Conservation (phyloP, 345 rosid genomes). For the Acer campestre region DNA sequence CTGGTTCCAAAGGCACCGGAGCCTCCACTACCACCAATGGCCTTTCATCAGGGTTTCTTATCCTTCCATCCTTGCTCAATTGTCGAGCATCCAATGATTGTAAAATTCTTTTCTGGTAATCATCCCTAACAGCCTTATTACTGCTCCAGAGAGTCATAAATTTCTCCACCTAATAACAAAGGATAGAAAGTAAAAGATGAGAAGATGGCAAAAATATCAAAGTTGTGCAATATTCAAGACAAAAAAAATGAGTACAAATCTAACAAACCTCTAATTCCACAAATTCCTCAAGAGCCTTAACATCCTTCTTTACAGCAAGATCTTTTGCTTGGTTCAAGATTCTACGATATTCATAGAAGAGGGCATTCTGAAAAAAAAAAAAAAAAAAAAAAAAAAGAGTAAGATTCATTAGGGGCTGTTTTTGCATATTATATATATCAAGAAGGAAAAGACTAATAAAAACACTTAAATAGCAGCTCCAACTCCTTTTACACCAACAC, state of each 20-base stretch:
- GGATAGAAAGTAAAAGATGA: conserved; percentile 21
- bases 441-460: not conserved
- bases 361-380: conserved; percentile 51
- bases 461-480: not conserved
- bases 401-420: not conserved
- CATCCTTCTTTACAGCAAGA: conserved; percentile 61
- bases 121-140: conserved; percentile 76
- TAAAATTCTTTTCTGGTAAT: conserved; percentile 72
- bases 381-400: conserved; percentile 20
- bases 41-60: conserved; percentile 61
- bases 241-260: conserved; percentile 3
- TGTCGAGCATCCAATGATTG: conserved; percentile 62
- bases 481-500: not conserved
- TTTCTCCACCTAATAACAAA: conserved; percentile 61
- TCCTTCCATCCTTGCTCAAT: conserved; percentile 72
- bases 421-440: not conserved
- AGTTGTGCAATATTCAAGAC: not conserved
- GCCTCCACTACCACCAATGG: conserved; percentile 52
- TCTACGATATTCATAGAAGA: conserved; percentile 46
- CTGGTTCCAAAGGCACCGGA: conserved; percentile 33
- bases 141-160: conserved; percentile 75
- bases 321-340: conserved; percentile 58
- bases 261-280: conserved; percentile 50
- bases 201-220: conserved; percentile 9
- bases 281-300: conserved; percentile 58